Conservation (phyloP, 257 asterid genomes). For the Solanum corneliomulleri region DNA sequence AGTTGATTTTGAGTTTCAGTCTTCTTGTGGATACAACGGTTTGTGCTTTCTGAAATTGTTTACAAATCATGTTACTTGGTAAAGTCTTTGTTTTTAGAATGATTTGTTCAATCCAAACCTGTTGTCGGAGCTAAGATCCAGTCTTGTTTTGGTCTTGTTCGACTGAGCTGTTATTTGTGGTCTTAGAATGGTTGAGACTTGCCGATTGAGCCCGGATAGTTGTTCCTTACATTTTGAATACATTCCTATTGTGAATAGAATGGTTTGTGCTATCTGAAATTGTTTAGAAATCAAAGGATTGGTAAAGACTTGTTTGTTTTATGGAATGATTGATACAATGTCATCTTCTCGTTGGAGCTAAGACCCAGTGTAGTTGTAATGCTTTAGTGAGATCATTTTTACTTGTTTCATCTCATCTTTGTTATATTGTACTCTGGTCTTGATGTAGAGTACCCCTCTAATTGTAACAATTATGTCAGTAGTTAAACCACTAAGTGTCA, state of each 20-base stretch:
- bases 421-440: background rate
- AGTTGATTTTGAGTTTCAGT: background rate
- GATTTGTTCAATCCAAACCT: background rate
- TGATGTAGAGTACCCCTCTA: background rate
- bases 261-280: background rate
- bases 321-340: background rate
- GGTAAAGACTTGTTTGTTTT: background rate
- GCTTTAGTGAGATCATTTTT: background rate
- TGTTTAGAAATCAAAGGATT: background rate
- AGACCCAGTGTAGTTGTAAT: background rate
- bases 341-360: background rate
- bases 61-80: background rate
- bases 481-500: background rate
- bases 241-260: background rate
- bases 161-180: background rate
- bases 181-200: too few relatives aligned
- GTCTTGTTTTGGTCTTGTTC: background rate
- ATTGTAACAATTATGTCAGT: background rate
- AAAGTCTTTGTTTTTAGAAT: background rate
- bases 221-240: background rate
- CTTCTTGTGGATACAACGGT: background rate
- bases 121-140: background rate
- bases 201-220: background rate
- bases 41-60: background rate
- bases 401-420: background rate